phyloP scores from a whole-genome alignment of 352 stramenopile genomes.

The Pythium grandisporangium region DNA sequence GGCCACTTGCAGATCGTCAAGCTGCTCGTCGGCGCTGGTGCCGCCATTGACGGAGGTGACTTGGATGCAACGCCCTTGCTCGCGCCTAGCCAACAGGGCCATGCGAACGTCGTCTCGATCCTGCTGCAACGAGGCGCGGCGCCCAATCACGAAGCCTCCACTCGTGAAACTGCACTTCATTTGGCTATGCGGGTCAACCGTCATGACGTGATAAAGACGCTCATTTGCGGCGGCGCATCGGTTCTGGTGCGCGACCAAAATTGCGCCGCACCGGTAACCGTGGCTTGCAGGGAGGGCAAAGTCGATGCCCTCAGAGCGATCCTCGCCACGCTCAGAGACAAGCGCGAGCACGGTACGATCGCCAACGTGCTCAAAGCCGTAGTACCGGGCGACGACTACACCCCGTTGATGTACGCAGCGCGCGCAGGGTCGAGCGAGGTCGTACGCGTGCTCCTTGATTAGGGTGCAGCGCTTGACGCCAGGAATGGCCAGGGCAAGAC shows the following conservation, averaged over 20 bases:
- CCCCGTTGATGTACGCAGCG: not conserved
- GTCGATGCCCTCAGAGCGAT: not conserved
- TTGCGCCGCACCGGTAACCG: not conserved
- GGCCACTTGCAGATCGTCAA: not conserved
- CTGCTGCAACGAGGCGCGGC: too few species aligned
- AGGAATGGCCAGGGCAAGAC: not conserved
- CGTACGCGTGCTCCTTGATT: not conserved
- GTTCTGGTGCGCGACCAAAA: not conserved
- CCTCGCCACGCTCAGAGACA: not conserved
- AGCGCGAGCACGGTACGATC: too few species aligned
- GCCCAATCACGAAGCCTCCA: too few species aligned
- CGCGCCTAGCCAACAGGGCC: too few species aligned
- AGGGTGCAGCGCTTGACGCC: too few species aligned
- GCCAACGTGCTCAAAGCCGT: not conserved
- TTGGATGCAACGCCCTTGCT: too few species aligned
- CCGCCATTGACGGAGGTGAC: not conserved
- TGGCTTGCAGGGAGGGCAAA: not conserved
- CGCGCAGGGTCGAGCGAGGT: not conserved
- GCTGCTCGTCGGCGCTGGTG: not conserved
- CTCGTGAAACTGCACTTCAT: too few species aligned
- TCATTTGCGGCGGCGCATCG: not conserved
- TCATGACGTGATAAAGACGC: too few species aligned
- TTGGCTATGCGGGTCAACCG: too few species aligned
- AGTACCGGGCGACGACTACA: not conserved
- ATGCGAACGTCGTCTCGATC: too few species aligned